Conservation (phyloP, 2,329 filamentous ascomycete genomes). For the Claviceps capensis region DNA sequence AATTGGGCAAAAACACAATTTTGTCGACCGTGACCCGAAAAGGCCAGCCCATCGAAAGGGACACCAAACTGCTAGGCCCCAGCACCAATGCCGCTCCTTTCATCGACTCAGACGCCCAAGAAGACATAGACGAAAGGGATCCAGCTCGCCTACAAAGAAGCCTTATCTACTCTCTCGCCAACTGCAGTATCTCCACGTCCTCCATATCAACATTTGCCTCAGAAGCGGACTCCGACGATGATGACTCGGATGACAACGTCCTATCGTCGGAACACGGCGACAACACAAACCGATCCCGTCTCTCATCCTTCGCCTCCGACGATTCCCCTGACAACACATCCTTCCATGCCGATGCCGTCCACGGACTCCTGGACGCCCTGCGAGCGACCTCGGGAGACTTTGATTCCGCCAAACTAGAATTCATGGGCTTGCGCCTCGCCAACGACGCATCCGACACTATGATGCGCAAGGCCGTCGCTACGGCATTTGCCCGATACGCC, state of each 20-base stretch:
- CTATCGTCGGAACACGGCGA: constrained; percentile 19
- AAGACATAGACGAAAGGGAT: constrained; percentile 32
- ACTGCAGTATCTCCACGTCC: constrained; percentile 38
- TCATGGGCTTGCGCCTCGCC: constrained; percentile 83
- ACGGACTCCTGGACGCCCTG: constrained; percentile 75
- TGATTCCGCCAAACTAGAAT: constrained; percentile 70
- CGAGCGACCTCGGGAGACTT: constrained; percentile 65
- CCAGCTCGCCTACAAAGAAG: constrained; percentile 38
- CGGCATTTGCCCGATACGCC: constrained; percentile 72
- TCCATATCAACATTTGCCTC: constrained; percentile 49
- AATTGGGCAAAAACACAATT: constrained; percentile 22
- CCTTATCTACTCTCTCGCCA: constrained; percentile 39
- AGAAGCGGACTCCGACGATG: constrained; percentile 45
- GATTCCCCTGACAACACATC: constrained; percentile 42
- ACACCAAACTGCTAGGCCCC: constrained; percentile 33
- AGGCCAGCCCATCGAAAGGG: constrained; percentile 24
- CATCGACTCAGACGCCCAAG: constrained; percentile 32
- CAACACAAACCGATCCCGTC: constrained; percentile 44
- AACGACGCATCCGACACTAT: constrained; percentile 82
- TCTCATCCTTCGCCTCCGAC: constrained; percentile 60
- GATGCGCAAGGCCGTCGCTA: constrained; percentile 74
- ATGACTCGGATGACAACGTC: constrained; percentile 54
- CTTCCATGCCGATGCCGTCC: constrained; percentile 80
- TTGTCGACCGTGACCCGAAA: constrained; percentile 23
- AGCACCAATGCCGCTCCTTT: constrained; percentile 37